Conservation (phyloP, 2,329 filamentous ascomycete genomes). For the Colletotrichum nymphaeae region DNA sequence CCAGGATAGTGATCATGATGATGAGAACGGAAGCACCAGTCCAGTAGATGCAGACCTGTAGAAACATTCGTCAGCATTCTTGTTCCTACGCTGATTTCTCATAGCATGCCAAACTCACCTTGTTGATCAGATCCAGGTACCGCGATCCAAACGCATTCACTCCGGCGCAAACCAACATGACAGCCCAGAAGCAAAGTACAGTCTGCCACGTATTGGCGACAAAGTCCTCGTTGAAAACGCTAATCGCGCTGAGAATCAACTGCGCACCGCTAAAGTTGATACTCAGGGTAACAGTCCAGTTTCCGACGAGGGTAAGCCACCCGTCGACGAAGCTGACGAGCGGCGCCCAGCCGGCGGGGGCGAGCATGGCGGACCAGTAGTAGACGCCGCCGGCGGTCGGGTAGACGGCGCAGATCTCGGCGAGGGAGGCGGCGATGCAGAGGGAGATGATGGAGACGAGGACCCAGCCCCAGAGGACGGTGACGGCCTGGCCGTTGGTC, state of each 20-base stretch:
- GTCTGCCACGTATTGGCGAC: conserved; percentile 77
- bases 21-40: conserved; percentile 71
- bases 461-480: conserved; percentile 78
- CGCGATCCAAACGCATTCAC: conserved; percentile 74
- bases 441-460: conserved; percentile 72
- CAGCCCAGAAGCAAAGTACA: conserved; percentile 77
- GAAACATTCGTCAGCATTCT: background rate
- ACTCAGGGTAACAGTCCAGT: conserved; percentile 73
- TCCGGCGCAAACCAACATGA: conserved; percentile 72
- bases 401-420: conserved; percentile 77
- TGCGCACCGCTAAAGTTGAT: conserved; percentile 80
- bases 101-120: conserved; percentile 43
- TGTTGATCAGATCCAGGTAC: conserved; percentile 75
- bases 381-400: conserved; percentile 78
- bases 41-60: conserved; percentile 74
- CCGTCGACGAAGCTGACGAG: conserved; percentile 77
- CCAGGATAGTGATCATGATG: conserved; percentile 62
- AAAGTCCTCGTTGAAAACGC: conserved; percentile 77
- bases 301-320: conserved; percentile 78
- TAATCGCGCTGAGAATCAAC: conserved; percentile 68
- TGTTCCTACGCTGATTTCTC: too few relatives aligned
- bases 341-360: conserved; percentile 72
- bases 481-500: conserved; percentile 75
- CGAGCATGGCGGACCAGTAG: conserved; percentile 78
- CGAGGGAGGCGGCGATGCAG: conserved; percentile 73